These are phyloP conservation scores for Lepidium aucheri DNA, from an alignment of 345 rosid genomes.

Conservation along the genomic window DNA sequence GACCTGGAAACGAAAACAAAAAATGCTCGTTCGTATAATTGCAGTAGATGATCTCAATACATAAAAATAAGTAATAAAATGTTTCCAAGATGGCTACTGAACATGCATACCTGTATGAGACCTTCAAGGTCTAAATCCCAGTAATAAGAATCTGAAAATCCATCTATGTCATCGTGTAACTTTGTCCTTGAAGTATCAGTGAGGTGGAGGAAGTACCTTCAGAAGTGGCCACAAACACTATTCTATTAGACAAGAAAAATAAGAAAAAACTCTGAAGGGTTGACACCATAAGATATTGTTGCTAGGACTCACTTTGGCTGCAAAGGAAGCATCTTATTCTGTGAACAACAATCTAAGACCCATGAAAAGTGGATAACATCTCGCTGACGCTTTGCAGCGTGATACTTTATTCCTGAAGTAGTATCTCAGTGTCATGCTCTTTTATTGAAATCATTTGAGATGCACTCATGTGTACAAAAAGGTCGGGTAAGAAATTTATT, in stretches of 20 bases:
- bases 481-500: background rate
- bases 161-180: conserved; percentile 79
- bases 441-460: background rate
- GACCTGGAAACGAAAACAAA: conserved; percentile 40
- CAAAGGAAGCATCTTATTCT: conserved; percentile 64
- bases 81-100: conserved; percentile 7
- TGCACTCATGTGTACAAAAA: background rate
- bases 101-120: conserved; percentile 59
- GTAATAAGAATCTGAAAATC: conserved; percentile 74
- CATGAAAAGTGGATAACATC: conserved; percentile 88
- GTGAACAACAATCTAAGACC: conserved; percentile 78
- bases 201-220: conserved; percentile 80
- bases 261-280: background rate
- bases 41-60: background rate
- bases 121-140: conserved; percentile 73
- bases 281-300: background rate
- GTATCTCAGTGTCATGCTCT: conserved; percentile 4
- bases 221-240: conserved; percentile 1
- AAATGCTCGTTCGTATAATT: background rate
- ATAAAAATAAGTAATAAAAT: background rate
- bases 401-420: conserved; percentile 72
- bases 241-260: background rate
- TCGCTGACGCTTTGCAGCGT: conserved; percentile 72
- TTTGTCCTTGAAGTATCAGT: conserved; percentile 64
- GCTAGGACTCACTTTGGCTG: conserved; percentile 64